phyloP scores from a whole-genome alignment of 2,329 filamentous ascomycete species.

The Hirsutella thompsonii region DNA sequence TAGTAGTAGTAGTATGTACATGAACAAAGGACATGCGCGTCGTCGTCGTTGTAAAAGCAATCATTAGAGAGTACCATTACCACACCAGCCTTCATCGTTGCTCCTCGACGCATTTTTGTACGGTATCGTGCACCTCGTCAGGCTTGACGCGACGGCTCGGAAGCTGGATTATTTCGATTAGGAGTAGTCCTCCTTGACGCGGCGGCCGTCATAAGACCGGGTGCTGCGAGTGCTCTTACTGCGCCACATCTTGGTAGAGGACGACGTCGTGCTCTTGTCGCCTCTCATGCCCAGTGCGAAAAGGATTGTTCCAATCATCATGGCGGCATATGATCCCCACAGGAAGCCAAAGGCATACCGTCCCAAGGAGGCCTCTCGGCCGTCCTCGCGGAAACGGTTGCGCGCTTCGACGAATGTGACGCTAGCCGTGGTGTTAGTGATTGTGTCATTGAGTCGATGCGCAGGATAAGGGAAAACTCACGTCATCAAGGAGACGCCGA shows the following conservation, averaged over 20 bases:
- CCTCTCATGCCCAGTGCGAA: slow-evolving; percentile 52
- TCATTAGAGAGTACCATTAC: too few relatives aligned
- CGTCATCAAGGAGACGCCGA: slow-evolving; percentile 65
- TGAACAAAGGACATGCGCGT: too few relatives aligned
- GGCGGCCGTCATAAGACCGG: slow-evolving; percentile 31
- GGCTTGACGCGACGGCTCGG: background rate
- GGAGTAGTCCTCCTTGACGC: slow-evolving; percentile 60
- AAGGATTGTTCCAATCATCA: slow-evolving; percentile 52
- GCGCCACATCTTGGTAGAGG: slow-evolving; percentile 11
- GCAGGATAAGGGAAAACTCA: slow-evolving; percentile 25
- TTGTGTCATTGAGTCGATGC: background rate
- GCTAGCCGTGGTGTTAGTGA: slow-evolving; percentile 12
- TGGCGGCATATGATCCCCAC: slow-evolving; percentile 57
- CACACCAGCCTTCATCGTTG: background rate
- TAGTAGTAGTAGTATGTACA: background rate
- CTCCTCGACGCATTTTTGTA: too few relatives aligned
- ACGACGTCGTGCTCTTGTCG: slow-evolving; percentile 22
- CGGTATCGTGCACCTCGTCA: too few relatives aligned
- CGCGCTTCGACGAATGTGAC: slow-evolving; percentile 56
- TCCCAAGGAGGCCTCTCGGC: slow-evolving; percentile 48
- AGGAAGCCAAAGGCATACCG: slow-evolving; percentile 62
- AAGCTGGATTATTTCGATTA: slow-evolving; percentile 16
- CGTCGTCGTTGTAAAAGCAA: too few relatives aligned
- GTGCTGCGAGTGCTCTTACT: slow-evolving; percentile 15
- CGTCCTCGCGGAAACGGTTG: slow-evolving; percentile 45